Evolutionary conservation across 495 filamentous ascomycete species (phyloP).

Genomic region (Xylaria curta): DNA sequence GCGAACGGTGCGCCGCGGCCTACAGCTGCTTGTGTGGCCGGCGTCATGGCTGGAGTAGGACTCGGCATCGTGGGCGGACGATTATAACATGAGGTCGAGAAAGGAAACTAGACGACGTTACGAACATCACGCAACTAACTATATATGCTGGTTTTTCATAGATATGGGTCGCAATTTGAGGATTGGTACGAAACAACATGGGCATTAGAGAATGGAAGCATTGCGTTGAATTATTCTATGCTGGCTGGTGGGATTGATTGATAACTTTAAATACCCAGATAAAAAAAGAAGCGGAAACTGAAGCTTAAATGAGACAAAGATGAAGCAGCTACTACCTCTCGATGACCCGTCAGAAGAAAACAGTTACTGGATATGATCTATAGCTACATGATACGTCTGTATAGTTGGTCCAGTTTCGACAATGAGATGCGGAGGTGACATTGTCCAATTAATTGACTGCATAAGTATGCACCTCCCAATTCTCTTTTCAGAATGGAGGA

Average conservation of each 20-base stretch:
- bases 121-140: constrained; percentile 28
- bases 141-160: constrained; percentile 13
- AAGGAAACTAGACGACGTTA: constrained; percentile 33
- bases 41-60: constrained; percentile 37
- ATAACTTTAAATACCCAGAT: background rate
- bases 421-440: background rate
- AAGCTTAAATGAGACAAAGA: background rate
- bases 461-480: background rate
- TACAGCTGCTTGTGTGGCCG: constrained; percentile 36
- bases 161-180: background rate
- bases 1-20: constrained; percentile 34
- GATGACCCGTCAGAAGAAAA: background rate
- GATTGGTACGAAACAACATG: background rate
- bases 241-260: background rate
- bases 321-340: no score
- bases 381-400: background rate
- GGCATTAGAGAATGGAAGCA: constrained; percentile 7
- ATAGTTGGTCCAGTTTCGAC: background rate
- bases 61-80: constrained; percentile 34
- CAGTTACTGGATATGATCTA: background rate
- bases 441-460: background rate
- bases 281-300: background rate
- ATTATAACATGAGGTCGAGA: constrained; percentile 27
- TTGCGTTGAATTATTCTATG: background rate
- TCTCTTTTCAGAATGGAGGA: background rate